Conservation (phyloP, 352 stramenopile species). For the Blastocystis sp. region DNA sequence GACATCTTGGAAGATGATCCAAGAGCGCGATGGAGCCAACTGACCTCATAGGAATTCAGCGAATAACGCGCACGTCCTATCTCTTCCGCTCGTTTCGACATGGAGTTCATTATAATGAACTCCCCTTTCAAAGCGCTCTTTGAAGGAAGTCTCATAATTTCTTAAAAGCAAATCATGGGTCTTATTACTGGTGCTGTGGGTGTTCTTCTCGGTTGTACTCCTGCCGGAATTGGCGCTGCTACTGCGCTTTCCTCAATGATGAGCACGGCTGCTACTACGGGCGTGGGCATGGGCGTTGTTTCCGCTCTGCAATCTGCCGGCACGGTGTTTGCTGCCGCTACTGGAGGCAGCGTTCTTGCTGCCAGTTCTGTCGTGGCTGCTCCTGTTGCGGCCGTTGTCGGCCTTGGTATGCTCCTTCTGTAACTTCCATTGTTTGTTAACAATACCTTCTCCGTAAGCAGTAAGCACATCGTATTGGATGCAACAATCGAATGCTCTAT, state of each 20-base stretch:
- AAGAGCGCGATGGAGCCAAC: neutral
- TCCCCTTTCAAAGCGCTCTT: neutral
- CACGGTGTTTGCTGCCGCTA: neutral
- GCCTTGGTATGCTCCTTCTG: neutral
- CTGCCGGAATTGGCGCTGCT: neutral
- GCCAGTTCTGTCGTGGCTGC: neutral
- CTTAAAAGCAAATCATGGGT: too few relatives aligned
- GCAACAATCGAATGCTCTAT: neutral
- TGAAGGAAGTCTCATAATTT: too few relatives aligned
- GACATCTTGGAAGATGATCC: neutral
- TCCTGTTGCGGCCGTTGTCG: neutral
- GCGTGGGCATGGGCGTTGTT: neutral
- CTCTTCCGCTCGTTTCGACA: neutral
- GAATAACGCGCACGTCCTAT: neutral
- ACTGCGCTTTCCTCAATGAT: neutral
- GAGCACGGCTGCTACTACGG: neutral
- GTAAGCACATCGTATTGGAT: neutral
- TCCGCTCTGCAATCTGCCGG: slow-evolving; percentile 1
- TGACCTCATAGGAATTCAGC: neutral
- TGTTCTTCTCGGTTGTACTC: neutral
- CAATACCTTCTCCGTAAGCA: neutral
- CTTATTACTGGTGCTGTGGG: neutral
- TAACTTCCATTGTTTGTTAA: neutral
- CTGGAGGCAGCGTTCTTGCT: neutral
- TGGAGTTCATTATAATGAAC: neutral